Evolutionary conservation across 768 basidiomycete species (phyloP).

Genomic region (Trametes villosa): DNA sequence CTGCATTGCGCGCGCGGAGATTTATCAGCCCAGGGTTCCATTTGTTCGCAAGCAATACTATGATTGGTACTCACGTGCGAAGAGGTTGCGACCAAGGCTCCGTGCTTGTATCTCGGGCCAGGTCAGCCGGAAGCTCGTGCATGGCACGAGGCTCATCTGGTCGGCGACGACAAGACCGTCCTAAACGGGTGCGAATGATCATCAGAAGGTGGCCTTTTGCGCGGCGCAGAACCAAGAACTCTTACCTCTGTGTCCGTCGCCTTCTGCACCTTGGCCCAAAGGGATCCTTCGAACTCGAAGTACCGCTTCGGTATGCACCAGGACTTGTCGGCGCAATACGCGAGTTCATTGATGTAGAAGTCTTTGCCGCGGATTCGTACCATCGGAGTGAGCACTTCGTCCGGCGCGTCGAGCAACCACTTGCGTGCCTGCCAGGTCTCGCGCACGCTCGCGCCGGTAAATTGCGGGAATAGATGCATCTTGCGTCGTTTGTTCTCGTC

Average conservation of each 20-base stretch:
- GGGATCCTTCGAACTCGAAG: conserved; percentile 1
- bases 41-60: neutral
- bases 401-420: conserved; percentile 26
- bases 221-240: no score
- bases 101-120: neutral
- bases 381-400: conserved; percentile 31
- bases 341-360: conserved; percentile 33
- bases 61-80: neutral
- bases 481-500: conserved; percentile 20
- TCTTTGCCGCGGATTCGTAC: conserved; percentile 24
- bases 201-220: neutral
- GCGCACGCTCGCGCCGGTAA: no score
- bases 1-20: no score
- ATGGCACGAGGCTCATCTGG: neutral
- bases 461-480: conserved; percentile 23
- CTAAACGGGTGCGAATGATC: neutral
- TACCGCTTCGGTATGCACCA: conserved; percentile 24
- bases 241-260: neutral
- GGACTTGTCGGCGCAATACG: conserved; percentile 10
- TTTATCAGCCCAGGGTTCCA: neutral
- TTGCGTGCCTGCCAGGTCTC: neutral
- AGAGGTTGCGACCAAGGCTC: neutral
- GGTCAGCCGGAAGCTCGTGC: neutral
- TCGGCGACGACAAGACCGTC: neutral
- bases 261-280: conserved; percentile 4